phyloP scores from a whole-genome alignment of 495 filamentous ascomycete genomes.

The Neurospora sp. region DNA sequence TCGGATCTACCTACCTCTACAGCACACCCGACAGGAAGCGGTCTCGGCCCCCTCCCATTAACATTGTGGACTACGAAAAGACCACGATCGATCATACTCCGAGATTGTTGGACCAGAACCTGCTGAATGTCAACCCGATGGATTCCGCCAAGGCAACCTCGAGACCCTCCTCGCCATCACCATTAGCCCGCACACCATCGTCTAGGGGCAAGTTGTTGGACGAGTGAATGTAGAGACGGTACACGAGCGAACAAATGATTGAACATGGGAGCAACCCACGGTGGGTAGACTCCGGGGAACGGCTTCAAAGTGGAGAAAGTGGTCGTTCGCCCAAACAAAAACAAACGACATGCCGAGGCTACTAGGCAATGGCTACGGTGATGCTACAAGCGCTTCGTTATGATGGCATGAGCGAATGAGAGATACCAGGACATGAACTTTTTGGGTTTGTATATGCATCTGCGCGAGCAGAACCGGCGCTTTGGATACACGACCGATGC shows the following conservation, averaged over 20 bases:
- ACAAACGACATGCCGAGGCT: background rate
- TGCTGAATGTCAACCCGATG: conserved; percentile 25
- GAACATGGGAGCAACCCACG: background rate
- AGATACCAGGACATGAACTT: background rate
- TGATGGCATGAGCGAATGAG: background rate
- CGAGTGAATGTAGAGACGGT: conserved; percentile 15
- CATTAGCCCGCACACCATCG: conserved; percentile 40
- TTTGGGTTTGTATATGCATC: background rate
- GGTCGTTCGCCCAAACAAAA: background rate
- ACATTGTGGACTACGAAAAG: conserved; percentile 68
- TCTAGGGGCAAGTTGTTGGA: conserved; percentile 29
- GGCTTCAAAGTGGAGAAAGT: background rate
- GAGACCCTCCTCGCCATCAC: conserved; percentile 57
- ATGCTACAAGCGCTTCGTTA: background rate
- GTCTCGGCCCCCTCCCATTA: conserved; percentile 61
- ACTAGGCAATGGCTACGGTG: background rate
- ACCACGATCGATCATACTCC: conserved; percentile 42
- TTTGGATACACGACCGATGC: background rate
- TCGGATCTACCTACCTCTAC: conserved; percentile 79
- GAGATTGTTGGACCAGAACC: conserved; percentile 20
- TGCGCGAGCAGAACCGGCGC: background rate
- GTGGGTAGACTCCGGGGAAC: background rate
- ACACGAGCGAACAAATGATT: background rate
- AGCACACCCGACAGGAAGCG: conserved; percentile 47
- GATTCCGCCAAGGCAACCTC: conserved; percentile 52